Evolutionary conservation across 257 asterid species (phyloP).

Genomic region (Fraxinus anomala): DNA sequence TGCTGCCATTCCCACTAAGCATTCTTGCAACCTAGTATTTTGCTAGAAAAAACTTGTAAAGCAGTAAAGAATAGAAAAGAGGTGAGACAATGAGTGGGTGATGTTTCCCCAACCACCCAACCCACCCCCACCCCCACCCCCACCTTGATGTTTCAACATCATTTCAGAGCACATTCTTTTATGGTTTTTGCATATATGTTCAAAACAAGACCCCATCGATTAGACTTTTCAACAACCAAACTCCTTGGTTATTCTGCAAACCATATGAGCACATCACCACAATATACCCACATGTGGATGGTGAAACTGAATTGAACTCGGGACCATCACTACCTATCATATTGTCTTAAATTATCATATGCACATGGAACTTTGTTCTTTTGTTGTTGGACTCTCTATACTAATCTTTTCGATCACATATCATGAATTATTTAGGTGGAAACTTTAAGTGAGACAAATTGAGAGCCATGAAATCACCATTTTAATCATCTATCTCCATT

Average conservation of each 20-base stretch:
- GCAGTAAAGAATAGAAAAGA: not conserved
- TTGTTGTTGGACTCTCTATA: not conserved
- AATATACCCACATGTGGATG: slow-evolving; percentile 2
- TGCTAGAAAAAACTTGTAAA: not conserved
- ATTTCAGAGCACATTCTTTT: not conserved
- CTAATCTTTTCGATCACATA: not conserved
- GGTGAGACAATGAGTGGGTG: not conserved
- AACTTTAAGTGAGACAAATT: not conserved
- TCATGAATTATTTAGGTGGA: not conserved
- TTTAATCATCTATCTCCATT: too few relatives aligned
- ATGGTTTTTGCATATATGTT: not conserved
- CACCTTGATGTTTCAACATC: not conserved
- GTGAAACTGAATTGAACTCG: not conserved
- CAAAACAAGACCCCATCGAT: slow-evolving; percentile 14
- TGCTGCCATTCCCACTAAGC: not conserved
- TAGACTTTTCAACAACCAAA: slow-evolving; percentile 26
- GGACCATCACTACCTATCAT: slow-evolving; percentile 32
- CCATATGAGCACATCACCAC: not conserved
- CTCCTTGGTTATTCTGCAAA: slow-evolving; percentile 11
- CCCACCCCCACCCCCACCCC: not conserved
- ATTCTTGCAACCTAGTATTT: not conserved
- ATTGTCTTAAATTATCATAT: slow-evolving; percentile 34
- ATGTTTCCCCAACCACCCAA: not conserved
- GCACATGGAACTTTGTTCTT: slow-evolving; percentile 25
- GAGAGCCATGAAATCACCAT: not conserved